Base-by-base conservation (phyloP, 805 yeast species). In the Yamadazyma tumulicola region DNA sequence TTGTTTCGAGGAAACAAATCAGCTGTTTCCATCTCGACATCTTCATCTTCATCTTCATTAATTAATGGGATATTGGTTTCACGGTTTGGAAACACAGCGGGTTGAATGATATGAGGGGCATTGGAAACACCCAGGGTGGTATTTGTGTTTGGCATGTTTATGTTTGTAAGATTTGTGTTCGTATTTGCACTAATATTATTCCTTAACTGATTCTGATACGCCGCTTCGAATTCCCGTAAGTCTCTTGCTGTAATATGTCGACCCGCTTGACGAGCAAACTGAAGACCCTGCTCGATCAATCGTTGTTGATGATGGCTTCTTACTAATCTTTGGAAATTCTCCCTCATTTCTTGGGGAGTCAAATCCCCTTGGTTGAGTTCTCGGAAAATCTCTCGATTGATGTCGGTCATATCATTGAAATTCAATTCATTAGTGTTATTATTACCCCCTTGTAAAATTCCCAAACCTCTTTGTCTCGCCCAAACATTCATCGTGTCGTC, bases 21-120 rank as follows among this genome's bases (percentile, higher is more conserved):
- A 18, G 45, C 52, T 11, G 49, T 37, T 31, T 61, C 67, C 48
- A 48, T 48, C 31, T 67, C 67, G 24, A 56, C 63, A 26, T 55
- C 61, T 24, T 54, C 61, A 5, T 52, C 55, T 19, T 36, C 39
- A 14, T 36, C 45, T 17, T 37, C 39, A 34, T 42, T 39, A 10
- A 40, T 38, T 25, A 35, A 24, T 4, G 59, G 57, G 18, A 43
- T 39, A 11, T 41, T 41, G 5, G 45, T 37, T 31, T 49, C 46
- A 19, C 49, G 57, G 45, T 45, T 46, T 15, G 67, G 61, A 36
- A 67, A 67, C 3, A 67, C 67, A 11, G 71, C 61, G 5, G 67
- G 68, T 39, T 65, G 72, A 12, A 47, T 45, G 8, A 65, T 60
- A 26, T 64, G 71, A 1, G 72, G 72, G 4, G 70, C 71, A 45